Base-by-base conservation (phyloP, 2,329 filamentous ascomycete species). In the Trichoderma atroviride region DNA sequence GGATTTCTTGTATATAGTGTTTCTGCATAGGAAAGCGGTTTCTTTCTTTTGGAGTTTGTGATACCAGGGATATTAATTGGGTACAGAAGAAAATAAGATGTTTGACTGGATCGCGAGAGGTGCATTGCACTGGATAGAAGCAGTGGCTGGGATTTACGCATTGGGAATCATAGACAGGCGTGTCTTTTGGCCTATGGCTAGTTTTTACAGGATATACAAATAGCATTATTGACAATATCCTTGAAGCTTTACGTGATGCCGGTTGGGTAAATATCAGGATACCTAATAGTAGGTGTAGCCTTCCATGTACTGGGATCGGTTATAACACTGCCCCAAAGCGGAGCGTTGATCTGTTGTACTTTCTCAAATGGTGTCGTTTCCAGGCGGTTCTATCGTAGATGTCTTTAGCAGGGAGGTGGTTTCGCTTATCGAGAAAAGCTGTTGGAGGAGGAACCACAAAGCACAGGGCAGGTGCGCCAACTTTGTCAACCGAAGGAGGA, bases 51-150 rank as follows among this genome's bases (percentile, higher is more conserved):
- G 53, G 64, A 59, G 68, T 43, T 50, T 69, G 60, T 27, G 4
- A 69, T 69, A 69, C 68, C 68, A 59, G 53, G 68, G 37, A 10
- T 58, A 53, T 63, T 52, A 40, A 56, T 47, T 14, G 24, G 27
- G 37, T 50, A 35, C 37, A 29, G 37, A 62, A 31, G 22, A 35
- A 27, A 14, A 19, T 9, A 35, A 59, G 22, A 27, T 59, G 16
- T 59, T 58, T 59, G 57, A 29, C 35, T 37, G 11, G 35, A 27
- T 59, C 4, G 57, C 22, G 22, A 59, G 19, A 19, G 35, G 29
- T 22, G 9, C 43, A 52, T 59, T 59, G 59, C 16, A 58, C 35
- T 47, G 40, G 64, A 22, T 67, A 67, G 64, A 67, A 52, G 63
- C 27, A 50, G 63, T 40, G 55, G 22, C 24, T 59, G 40, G 40